Base-by-base conservation (phyloP, 2,329 filamentous ascomycete species). In the Xylariales sp. region DNA sequence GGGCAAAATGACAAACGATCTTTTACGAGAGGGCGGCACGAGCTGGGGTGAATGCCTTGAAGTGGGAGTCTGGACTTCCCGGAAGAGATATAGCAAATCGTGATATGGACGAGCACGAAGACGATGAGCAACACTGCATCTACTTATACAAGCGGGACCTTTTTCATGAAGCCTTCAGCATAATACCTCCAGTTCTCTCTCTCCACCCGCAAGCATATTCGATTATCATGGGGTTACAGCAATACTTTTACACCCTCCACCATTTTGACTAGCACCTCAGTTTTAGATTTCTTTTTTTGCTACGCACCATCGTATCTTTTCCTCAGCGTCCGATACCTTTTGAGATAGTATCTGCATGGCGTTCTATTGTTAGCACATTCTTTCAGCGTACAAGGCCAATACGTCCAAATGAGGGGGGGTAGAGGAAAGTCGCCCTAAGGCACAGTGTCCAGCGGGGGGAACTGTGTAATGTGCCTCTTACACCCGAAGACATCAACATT, bases 11-110 rank as follows among this genome's bases (percentile, higher is more conserved):
- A 95, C 93, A 86, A 87, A 88, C 54, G 91, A 96, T 79, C 80
- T 97, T 75, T 86, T 97, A 76, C 89, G 91, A 78, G 91, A 95
- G 68, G 90, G 89, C 62, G 92, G 93, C 23, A 90, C 92, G 18
- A 89, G 88, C 55, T 94, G 89, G 83, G 94, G 94, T 55, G 94
- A 97, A 80, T 97, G 93, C 79, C 82, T 97, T 23, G 93, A 89
- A 75, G 89, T 94, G 71, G 93, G 95, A 45, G 96, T 94, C 79
- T 97, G 94, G 83, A 96, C 90, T 79, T 97, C 90, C 68, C 93
- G 91, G 80, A 98, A 97, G 85, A 78, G 78, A 73, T 68, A 68
- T 43, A 64, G 50, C 74, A 77, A 74, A 67, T 66, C 68, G 52
- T 67, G 65, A 70, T 58, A 70, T 60, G 32, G 16, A 64, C 46